Percentiles rank a stretch among this genome's conserved stretches.
phyloP scores from a whole-genome alignment of 1,284 basidiomycete species.

The Vanrija sp. region DNA sequence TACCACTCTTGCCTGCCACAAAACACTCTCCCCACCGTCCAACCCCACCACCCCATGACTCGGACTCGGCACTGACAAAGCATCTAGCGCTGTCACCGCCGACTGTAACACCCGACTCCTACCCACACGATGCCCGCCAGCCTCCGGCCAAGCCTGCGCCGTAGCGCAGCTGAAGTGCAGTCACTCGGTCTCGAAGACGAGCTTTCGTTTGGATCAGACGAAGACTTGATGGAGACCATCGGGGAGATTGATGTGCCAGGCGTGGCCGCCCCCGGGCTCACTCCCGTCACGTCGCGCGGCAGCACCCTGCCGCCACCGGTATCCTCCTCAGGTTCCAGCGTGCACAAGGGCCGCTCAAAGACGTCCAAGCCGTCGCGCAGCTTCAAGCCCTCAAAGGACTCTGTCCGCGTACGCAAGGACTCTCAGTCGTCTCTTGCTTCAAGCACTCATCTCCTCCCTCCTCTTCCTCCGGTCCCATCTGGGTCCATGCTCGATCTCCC shows the following conservation, averaged over 20 bases:
- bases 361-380: neutral
- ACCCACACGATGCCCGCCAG: conserved; percentile 3
- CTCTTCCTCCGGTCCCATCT: conserved; percentile 16
- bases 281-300: neutral
- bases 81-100: neutral
- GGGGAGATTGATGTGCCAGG: conserved; percentile 23
- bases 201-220: conserved; percentile 37
- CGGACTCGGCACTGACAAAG: neutral
- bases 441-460: conserved; percentile 11
- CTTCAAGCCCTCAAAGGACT: neutral
- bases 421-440: conserved; percentile 1
- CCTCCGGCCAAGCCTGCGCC: conserved; percentile 2
- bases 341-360: neutral
- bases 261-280: neutral
- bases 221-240: conserved; percentile 35
- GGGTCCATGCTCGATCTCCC: conserved; percentile 25
- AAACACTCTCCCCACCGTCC: too few relatives aligned
- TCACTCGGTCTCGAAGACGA: conserved; percentile 43
- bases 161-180: conserved; percentile 1
- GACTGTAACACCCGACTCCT: neutral
- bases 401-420: conserved; percentile 8
- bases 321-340: conserved; percentile 1
- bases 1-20: too few relatives aligned
- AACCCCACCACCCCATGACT: too few relatives aligned
- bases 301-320: neutral